phyloP scores from a whole-genome alignment of 495 filamentous ascomycete species.

The Penicillium riverlandense region DNA sequence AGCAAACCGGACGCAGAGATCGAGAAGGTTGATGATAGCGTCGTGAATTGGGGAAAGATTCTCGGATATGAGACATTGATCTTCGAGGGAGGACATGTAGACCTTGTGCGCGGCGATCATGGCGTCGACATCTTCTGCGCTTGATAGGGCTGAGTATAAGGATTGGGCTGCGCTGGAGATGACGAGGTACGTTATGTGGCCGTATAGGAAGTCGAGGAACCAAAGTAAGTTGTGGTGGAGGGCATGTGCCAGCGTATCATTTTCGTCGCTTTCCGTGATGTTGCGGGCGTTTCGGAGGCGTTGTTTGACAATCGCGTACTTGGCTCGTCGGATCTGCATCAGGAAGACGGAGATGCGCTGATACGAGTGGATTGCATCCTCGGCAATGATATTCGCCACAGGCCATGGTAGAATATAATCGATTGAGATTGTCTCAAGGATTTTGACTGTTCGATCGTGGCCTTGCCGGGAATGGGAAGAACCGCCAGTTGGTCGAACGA shows the following conservation, averaged over 20 bases:
- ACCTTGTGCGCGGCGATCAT: conserved; percentile 66
- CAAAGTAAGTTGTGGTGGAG: conserved; percentile 71
- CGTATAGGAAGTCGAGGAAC: conserved; percentile 67
- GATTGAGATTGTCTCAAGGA: conserved; percentile 50
- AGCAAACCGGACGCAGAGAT: conserved; percentile 45
- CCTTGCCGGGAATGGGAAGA: conserved; percentile 2
- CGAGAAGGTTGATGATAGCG: conserved; percentile 57
- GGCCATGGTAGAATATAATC: conserved; percentile 72
- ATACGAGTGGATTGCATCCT: conserved; percentile 54
- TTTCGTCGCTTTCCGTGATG: conserved; percentile 4
- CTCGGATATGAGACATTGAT: conserved; percentile 58
- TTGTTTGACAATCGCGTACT: conserved; percentile 56
- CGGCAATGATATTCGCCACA: conserved; percentile 71
- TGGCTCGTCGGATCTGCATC: conserved; percentile 69
- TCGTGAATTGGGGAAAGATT: conserved; percentile 59
- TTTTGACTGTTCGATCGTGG: conserved; percentile 34
- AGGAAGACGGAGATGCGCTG: conserved; percentile 66
- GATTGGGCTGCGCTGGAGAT: conserved; percentile 48
- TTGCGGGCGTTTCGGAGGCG: conserved; percentile 26
- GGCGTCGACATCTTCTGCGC: conserved; percentile 67
- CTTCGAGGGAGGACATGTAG: conserved; percentile 54
- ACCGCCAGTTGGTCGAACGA: conserved; percentile 34
- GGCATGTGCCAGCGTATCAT: conserved; percentile 46
- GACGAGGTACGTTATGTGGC: conserved; percentile 68
- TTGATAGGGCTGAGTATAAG: conserved; percentile 46